Conservation (phyloP, 2,329 filamentous ascomycete species). For the Fulvia fulva region DNA sequence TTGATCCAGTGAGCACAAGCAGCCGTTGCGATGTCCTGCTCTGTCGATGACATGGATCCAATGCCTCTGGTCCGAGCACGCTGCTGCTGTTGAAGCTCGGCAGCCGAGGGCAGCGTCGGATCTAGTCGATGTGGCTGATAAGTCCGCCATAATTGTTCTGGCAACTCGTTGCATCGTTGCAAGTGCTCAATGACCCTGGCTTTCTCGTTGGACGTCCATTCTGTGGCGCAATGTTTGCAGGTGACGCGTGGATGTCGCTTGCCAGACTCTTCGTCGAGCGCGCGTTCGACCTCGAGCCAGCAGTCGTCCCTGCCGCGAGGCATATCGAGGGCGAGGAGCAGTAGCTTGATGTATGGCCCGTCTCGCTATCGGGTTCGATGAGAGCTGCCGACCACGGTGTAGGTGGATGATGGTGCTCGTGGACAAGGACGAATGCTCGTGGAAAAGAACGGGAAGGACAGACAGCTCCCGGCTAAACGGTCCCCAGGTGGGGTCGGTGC, state of each 20-base stretch:
- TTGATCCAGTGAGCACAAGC: conserved; percentile 25
- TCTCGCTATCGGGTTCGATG: not conserved
- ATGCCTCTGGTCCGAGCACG: conserved; percentile 23
- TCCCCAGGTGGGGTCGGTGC: no score
- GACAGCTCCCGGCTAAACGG: not conserved
- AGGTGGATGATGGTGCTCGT: not conserved
- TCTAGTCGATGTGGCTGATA: conserved; percentile 25
- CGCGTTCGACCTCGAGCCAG: conserved; percentile 24
- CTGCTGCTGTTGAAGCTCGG: conserved; percentile 23
- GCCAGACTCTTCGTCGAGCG: conserved; percentile 23
- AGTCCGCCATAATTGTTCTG: conserved; percentile 22
- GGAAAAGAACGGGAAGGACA: not conserved
- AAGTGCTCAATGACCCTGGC: conserved; percentile 24
- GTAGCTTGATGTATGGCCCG: not conserved
- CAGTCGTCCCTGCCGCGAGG: conserved; percentile 25
- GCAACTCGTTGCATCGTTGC: conserved; percentile 22
- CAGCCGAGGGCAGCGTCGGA: conserved; percentile 21
- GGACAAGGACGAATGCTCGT: not conserved
- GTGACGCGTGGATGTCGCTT: conserved; percentile 26
- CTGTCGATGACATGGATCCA: conserved; percentile 21
- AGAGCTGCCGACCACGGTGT: conserved; percentile 2
- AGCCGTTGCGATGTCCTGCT: conserved; percentile 22
- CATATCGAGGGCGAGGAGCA: conserved; percentile 9
- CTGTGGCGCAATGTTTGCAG: conserved; percentile 23
- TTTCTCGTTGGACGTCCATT: conserved; percentile 26